These are phyloP conservation scores for Trametes versicolor DNA, from an alignment of 1,284 basidiomycete species.

Conservation along the genomic window DNA sequence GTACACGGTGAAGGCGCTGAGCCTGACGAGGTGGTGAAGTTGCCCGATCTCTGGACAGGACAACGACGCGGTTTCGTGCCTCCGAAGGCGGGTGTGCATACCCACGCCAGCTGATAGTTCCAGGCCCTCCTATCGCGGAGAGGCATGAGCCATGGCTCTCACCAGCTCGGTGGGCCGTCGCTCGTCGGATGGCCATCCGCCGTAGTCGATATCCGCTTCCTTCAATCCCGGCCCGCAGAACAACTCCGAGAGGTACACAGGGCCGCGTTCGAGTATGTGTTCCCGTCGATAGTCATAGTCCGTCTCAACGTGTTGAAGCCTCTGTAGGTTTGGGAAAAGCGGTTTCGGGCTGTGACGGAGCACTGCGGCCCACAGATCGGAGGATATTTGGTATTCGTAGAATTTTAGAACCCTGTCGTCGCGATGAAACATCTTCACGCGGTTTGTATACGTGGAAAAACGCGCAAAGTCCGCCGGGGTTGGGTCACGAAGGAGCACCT, in stretches of 20 bases:
- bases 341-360: background rate
- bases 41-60: background rate
- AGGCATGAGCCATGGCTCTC: background rate
- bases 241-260: background rate
- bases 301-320: background rate
- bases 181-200: background rate
- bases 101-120: background rate
- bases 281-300: background rate
- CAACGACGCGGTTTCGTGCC: background rate
- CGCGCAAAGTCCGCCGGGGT: background rate
- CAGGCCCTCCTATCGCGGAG: background rate
- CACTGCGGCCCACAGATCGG: background rate
- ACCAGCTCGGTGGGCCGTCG: background rate
- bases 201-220: background rate
- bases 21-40: background rate
- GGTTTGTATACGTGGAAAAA: background rate
- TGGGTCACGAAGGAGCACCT: background rate
- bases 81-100: background rate
- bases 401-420: too few relatives aligned
- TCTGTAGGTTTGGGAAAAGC: background rate
- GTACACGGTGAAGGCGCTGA: background rate
- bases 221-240: background rate
- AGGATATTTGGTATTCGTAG: too few relatives aligned
- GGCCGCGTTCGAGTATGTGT: background rate
- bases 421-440: background rate